phyloP scores from a whole-genome alignment of 1,284 basidiomycete genomes.

The Pyrrhoderma lamaoense region DNA sequence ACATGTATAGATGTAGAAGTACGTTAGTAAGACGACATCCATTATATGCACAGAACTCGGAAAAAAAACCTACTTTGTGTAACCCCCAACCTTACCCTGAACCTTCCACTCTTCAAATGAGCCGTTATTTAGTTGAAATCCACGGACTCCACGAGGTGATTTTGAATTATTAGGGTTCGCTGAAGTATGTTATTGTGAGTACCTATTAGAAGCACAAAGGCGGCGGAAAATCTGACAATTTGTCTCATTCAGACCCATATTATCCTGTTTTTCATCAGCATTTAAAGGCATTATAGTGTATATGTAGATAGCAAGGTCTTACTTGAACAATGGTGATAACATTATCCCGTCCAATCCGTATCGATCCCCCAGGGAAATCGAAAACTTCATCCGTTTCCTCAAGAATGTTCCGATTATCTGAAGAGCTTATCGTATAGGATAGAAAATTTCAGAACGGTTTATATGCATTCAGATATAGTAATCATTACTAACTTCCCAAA shows the following conservation, averaged over 20 bases:
- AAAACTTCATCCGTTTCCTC: constrained; percentile 61
- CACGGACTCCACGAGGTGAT: constrained; percentile 72
- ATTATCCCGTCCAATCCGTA: constrained; percentile 51
- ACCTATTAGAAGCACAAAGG: no score
- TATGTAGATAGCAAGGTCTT: not conserved
- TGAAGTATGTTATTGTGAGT: constrained; percentile 3
- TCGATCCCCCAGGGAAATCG: constrained; percentile 47
- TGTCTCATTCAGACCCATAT: constrained; percentile 70
- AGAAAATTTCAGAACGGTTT: not conserved
- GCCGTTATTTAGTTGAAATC: constrained; percentile 56
- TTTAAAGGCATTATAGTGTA: not conserved
- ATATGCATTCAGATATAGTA: not conserved
- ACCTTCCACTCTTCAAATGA: constrained; percentile 68
- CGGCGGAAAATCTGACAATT: constrained; percentile 29
- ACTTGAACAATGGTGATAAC: constrained; percentile 69
- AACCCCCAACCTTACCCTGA: constrained; percentile 76
- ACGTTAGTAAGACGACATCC: no score
- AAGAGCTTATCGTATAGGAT: constrained; percentile 38
- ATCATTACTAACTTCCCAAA: constrained; percentile 59
- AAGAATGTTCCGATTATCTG: constrained; percentile 48
- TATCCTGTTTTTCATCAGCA: constrained; percentile 42
- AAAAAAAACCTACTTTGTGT: constrained; percentile 41
- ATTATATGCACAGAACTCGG: not conserved
- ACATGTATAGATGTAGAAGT: not conserved
- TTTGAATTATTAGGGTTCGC: constrained; percentile 36